Evolutionary conservation across 371 early-diverging fungal genomes (phyloP).

Genomic region (Mortierella polycephala): DNA sequence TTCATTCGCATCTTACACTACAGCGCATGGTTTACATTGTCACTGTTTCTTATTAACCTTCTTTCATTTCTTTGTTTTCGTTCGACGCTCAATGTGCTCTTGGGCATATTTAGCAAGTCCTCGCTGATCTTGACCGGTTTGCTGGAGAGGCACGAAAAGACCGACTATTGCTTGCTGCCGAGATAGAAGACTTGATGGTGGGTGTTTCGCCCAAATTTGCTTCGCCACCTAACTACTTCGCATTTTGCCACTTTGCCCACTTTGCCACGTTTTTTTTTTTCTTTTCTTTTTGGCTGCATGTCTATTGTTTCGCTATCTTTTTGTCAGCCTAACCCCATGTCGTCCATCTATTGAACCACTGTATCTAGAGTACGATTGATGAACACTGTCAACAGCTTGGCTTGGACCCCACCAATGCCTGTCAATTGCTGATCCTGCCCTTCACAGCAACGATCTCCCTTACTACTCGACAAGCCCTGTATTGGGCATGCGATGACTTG

Average conservation of each 20-base stretch:
- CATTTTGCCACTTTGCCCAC: slow-evolving; percentile 4
- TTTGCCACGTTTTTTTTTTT: background rate
- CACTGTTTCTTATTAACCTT: background rate
- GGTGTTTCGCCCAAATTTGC: background rate
- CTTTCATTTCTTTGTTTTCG: background rate
- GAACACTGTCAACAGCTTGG: slow-evolving; percentile 28
- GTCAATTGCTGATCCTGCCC: slow-evolving; percentile 40
- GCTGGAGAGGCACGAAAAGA: slow-evolving; percentile 31
- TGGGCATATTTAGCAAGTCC: slow-evolving; percentile 29
- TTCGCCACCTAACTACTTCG: background rate
- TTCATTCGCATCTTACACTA: background rate
- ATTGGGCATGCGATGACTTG: slow-evolving; percentile 39
- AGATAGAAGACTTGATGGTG: slow-evolving; percentile 62
- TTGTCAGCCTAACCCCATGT: too few relatives aligned
- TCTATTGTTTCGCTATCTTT: background rate
- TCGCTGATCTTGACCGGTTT: slow-evolving; percentile 37
- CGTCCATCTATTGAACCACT: background rate
- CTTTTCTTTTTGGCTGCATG: background rate
- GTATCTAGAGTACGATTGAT: slow-evolving; percentile 14
- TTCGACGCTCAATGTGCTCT: background rate
- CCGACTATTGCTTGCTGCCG: slow-evolving; percentile 53
- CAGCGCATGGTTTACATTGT: background rate
- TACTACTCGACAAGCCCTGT: slow-evolving; percentile 28
- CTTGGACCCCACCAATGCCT: slow-evolving; percentile 35
- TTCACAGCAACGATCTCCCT: slow-evolving; percentile 33